Evolutionary conservation across 2,329 filamentous ascomycete genomes (phyloP), one percentile per base, ranked within the genome.

Genomic region (Coniochaeta pulveracea): DNA sequence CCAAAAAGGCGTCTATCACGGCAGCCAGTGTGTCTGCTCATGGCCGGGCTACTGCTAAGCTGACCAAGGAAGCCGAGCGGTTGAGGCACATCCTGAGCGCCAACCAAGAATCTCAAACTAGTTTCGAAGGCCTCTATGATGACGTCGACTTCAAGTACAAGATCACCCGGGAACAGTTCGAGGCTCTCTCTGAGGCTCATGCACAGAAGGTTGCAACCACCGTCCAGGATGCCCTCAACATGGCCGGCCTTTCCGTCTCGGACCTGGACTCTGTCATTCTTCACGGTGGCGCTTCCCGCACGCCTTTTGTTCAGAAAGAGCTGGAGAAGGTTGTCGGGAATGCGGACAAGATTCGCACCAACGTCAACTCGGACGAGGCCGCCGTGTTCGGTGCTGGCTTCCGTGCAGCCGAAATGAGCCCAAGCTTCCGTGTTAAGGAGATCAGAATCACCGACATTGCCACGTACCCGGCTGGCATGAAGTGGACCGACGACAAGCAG

Each of bases 391-490:
- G 91, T 47, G 89, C 91, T 35, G 88, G 82, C 18, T 96, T 98
- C 69, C 85, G 88, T 51, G 91, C 85, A 33, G 91, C 91, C 34
- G 77, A 85, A 46, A 69, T 98, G 37, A 95, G 85, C 59, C 86
- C 89, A 25, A 89, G 83, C 54, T 98, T 98, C 76, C 80, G 86
- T 40, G 91, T 98, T 52, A 98, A 96, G 69, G 91, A 96, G 51
- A 98, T 98, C 43, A 72, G 83, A 38, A 75, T 83, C 33, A 70
- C 66, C n/a, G 91, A 98, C 47, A 75, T 72, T 15, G 72, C 83
- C 26, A 68, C 69, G 26, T 95, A 91, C 52, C 64, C 77, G 3
- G 71, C 81, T 18, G 76, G 77, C 36, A 71, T 94, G 47, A 82
- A 80, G 54, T 94, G 85, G 73, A 73, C 64, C 23, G 65, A 63